Evolutionary conservation across 2,329 filamentous ascomycete genomes (phyloP).

Genomic region (Hypoxylon sp.): DNA sequence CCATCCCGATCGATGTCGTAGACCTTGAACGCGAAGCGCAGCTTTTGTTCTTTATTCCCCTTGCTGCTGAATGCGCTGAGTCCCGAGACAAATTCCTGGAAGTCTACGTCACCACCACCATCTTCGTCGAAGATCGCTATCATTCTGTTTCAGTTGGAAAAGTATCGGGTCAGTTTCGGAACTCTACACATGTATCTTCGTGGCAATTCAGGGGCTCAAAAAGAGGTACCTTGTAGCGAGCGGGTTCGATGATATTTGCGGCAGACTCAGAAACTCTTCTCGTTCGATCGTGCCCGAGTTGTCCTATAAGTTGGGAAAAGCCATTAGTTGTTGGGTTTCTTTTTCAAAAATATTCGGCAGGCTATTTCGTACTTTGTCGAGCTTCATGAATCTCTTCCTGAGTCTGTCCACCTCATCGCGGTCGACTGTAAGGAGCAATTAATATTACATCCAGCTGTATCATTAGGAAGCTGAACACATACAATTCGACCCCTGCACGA

Average conservation of each 20-base stretch:
- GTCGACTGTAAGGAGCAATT: constrained; percentile 76
- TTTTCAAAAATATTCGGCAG: constrained; percentile 10
- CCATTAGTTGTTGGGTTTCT: constrained; percentile 28
- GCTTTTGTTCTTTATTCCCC: constrained; percentile 99
- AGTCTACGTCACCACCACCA: constrained; percentile 96
- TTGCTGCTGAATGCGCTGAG: constrained; percentile 97
- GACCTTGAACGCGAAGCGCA: constrained; percentile 98
- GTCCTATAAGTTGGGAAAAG: constrained; percentile 70
- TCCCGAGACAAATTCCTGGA: constrained; percentile 97
- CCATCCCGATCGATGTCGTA: constrained; percentile 99
- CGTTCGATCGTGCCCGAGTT: constrained; percentile 98
- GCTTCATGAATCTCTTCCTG: constrained; percentile 98
- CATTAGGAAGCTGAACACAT: constrained; percentile 55
- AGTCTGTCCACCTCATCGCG: constrained; percentile 96
- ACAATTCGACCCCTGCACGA: constrained; percentile 98
- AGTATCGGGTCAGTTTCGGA: constrained; percentile 11
- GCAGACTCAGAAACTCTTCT: constrained; percentile 96
- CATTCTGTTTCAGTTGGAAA: constrained; percentile 73
- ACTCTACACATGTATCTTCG: background rate
- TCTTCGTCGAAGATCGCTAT: constrained; percentile 99
- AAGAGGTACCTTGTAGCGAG: constrained; percentile 85
- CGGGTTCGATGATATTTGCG: constrained; percentile 97
- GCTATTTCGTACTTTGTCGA: constrained; percentile 83
- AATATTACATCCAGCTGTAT: constrained; percentile 30
- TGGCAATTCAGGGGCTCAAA: constrained; percentile 5